Conservation (phyloP, 441 rosid species). For the Lepidium campestre region DNA sequence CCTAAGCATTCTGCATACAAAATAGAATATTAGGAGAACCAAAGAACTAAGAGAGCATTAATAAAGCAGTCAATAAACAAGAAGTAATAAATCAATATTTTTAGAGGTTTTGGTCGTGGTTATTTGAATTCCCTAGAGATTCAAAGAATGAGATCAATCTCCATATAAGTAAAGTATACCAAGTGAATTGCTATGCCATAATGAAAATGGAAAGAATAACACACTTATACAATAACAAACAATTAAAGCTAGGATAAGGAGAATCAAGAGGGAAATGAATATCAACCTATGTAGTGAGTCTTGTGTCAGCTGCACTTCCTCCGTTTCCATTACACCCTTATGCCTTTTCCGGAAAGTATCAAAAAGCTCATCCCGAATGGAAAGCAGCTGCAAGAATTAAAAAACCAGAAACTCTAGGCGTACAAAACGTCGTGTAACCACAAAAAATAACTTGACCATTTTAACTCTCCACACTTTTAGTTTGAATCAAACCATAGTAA, state of each 20-base stretch:
- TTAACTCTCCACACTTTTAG: background rate
- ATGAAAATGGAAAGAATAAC: background rate
- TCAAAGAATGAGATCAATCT: background rate
- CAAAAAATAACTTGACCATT: background rate
- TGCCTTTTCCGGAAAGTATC: conserved; percentile 94
- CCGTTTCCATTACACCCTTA: conserved; percentile 80
- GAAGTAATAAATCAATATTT: background rate
- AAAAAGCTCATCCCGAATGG: conserved; percentile 92
- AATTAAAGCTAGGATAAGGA: background rate
- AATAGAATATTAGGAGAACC: background rate
- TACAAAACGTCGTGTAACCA: background rate
- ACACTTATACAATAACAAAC: background rate
- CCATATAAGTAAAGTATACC: conserved; percentile 9
- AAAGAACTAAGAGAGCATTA: background rate
- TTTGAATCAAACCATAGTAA: background rate
- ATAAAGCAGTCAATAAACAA: background rate
- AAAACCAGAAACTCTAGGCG: conserved; percentile 11
- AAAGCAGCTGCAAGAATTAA: conserved; percentile 53
- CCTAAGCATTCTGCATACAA: conserved; percentile 73
- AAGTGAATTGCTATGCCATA: background rate
- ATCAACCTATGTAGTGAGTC: conserved; percentile 77
- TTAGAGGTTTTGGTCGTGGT: background rate
- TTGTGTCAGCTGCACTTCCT: conserved; percentile 85
- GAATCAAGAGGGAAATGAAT: conserved; percentile 1
- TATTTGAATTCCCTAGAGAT: background rate